Evolutionary conservation across 768 basidiomycete species (phyloP), one percentile per base, ranked within the genome.

Genomic region (Kondoa malvinella): DNA sequence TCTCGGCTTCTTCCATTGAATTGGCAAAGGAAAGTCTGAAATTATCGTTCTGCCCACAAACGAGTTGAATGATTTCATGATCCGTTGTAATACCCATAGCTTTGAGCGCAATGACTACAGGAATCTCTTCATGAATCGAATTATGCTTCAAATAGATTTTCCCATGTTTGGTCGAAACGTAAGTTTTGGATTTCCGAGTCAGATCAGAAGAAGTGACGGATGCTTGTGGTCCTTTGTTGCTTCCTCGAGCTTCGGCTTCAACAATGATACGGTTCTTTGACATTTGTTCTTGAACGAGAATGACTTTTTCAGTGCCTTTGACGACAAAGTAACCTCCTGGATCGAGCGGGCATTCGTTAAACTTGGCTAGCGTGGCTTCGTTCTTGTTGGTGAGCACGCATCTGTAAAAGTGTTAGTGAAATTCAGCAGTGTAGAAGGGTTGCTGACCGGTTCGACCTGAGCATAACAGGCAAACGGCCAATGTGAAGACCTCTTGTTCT

Each of bases 301-400:
- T 99, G 73, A 99, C 95, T 79, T 97, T 99, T 78, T 99, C 94
- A 57, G 94, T 99, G 40, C 94, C 94, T 78, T 92, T 96, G 64
- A 99, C 95, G 68, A 99, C 87, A 77, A 99, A 99, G 76, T 97
- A 97, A 2, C 95, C 95, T n/a, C 95, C 95, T 14, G 95, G 94
- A 79, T 99, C 95, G 68, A 97, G 81, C 1, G 95, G 95, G 77
- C 95, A 99, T 78, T 99, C 95, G 14, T 83, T 85, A 90, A 96
- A 92, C 50, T 84, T 81, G n/a, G 95, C 95, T 27, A 97, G 81
- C 72, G 92, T 85, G 16, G 83, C 82, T 66, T 89, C 87, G 29
- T 79, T 84, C 72, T 83, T 83, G 2, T 85, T 86, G 21, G 86
- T 86, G 72, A 99, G 79, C 56, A 90, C 86, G 77, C 95, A 99